phyloP scores from a whole-genome alignment of 805 yeast species.

The Saccharomyces paradoxus region DNA sequence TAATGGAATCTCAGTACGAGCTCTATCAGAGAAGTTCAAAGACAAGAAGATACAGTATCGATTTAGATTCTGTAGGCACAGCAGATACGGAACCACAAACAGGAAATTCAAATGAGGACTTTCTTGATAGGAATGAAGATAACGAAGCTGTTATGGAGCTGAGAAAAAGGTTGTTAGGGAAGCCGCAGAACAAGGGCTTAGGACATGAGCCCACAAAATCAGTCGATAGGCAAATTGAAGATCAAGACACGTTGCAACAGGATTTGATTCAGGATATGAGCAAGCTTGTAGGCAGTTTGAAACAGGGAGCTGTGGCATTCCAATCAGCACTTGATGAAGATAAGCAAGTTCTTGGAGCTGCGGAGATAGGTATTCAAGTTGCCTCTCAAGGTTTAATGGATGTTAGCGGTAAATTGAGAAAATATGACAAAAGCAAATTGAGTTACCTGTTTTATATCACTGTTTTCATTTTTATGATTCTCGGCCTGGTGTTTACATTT shows the following conservation, averaged over 20 bases:
- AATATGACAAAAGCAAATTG: slow-evolving; percentile 26
- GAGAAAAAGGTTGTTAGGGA: slow-evolving; percentile 28
- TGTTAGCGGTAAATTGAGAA: slow-evolving; percentile 26
- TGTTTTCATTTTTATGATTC: slow-evolving; percentile 19
- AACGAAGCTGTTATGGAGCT: slow-evolving; percentile 29
- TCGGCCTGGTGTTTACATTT: slow-evolving; percentile 30
- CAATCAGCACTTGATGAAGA: slow-evolving; percentile 34
- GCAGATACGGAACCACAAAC: slow-evolving; percentile 1
- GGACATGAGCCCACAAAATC: slow-evolving; percentile 5
- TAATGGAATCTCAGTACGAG: slow-evolving; percentile 12
- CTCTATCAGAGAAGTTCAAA: slow-evolving; percentile 10
- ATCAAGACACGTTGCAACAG: slow-evolving; percentile 33
- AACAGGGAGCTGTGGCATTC: slow-evolving; percentile 35
- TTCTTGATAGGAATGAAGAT: slow-evolving; percentile 4
- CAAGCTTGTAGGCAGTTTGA: slow-evolving; percentile 31
- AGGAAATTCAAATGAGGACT: background rate
- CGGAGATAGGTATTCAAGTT: slow-evolving; percentile 35
- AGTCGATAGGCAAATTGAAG: slow-evolving; percentile 31
- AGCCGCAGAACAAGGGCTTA: slow-evolving; percentile 2
- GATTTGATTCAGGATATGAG: slow-evolving; percentile 34
- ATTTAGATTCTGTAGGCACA: slow-evolving; percentile 18
- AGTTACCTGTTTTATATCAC: slow-evolving; percentile 26
- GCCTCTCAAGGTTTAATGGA: slow-evolving; percentile 31
- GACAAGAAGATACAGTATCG: slow-evolving; percentile 25
- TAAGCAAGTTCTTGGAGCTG: slow-evolving; percentile 33